Evolutionary conservation across 768 basidiomycete species (phyloP), one percentile per base, ranked within the genome.

Genomic region (Serendipita sp.): DNA sequence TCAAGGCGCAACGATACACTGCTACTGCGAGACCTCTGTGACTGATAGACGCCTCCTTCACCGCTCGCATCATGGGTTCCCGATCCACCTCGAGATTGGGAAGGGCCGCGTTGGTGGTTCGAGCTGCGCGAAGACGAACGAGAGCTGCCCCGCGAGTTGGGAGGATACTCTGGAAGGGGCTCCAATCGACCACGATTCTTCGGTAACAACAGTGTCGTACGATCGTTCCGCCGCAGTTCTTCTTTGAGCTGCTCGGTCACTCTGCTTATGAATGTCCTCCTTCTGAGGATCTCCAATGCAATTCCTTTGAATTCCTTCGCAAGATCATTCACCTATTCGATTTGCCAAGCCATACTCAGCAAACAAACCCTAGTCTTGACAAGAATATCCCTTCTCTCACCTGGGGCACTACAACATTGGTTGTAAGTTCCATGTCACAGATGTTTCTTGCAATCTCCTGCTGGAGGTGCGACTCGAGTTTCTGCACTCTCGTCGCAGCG

Each of bases 391-490:
- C 13, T n/a, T 13, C n/a, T 5, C 53, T 58, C 26, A 58, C 53
- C 53, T 24, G 30, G 9, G 53, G 53, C 9, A n/a, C 17, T 24
- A 58, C 17, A n/a, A 58, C 53, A 58, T 33, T 58, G 24, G 17
- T 33, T 0, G 33, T 11, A 24, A 34, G 30, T 24, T 58, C 53
- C 53, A 58, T 24, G n/a, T 58, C 53, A 31, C 53, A 58, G 33
- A 58, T 58, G 20, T 24, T 58, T n/a, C 53, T 58, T n/a, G 53
- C 53, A 58, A 58, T 58, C 53, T 24, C 30, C 9, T n/a, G n/a
- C 24, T 58, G 53, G 4, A 24, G 17, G 11, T 24, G 53, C 14
- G 24, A n/a, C 17, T 58, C 53, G 17, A 58, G 53, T 58, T 58
- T 22, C n/a, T 11, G 17, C 4, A 58, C 26, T 58, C 33, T 22